These are phyloP conservation scores for Penicillium antarcticum DNA, from an alignment of 495 filamentous ascomycete genomes.

Conservation along the genomic window DNA sequence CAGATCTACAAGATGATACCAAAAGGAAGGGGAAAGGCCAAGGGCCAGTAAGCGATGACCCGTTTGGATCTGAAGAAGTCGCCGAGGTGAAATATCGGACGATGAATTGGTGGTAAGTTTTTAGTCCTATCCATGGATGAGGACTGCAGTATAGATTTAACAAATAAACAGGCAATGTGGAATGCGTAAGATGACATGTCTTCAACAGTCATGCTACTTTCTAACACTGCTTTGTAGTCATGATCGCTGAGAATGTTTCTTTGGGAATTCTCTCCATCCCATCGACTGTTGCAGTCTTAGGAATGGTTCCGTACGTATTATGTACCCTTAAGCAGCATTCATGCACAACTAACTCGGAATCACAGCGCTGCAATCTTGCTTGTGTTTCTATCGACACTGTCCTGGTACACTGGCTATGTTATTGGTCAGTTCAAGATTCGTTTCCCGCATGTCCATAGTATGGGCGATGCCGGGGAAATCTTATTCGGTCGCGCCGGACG, in stretches of 20 bases:
- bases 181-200: constrained; percentile 15
- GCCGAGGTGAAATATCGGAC: constrained; percentile 32
- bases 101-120: constrained; percentile 35
- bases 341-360: not conserved
- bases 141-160: not conserved
- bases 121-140: not conserved
- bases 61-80: constrained; percentile 32
- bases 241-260: constrained; percentile 63
- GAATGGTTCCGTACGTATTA: constrained; percentile 54
- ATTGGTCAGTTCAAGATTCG: constrained; percentile 20
- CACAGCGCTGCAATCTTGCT: constrained; percentile 25
- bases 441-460: constrained; percentile 22
- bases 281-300: constrained; percentile 55
- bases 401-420: constrained; percentile 21
- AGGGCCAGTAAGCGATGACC: constrained; percentile 18
- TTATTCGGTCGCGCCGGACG: constrained; percentile 61
- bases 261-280: constrained; percentile 60
- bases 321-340: constrained; percentile 12
- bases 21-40: constrained; percentile 4
- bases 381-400: constrained; percentile 55
- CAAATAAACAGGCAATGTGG: constrained; percentile 14
- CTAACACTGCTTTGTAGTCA: constrained; percentile 26
- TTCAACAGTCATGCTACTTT: not conserved
- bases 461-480: constrained; percentile 68
- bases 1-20: not conserved